Conservation (phyloP, 495 filamentous ascomycete species). For the Neurospora sp. region DNA sequence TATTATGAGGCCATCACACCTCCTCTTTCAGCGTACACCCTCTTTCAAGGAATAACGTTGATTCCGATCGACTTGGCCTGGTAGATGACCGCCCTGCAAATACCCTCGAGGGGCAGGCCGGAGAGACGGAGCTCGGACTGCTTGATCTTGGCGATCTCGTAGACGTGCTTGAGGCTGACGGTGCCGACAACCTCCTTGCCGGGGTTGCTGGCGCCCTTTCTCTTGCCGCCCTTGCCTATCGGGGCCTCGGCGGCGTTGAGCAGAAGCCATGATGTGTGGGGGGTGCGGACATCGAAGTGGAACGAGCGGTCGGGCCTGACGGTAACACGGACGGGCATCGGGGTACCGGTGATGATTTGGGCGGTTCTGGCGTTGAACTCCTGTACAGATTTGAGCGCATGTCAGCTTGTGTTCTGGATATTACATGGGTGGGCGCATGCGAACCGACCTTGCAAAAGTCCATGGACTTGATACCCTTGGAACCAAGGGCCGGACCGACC, state of each 20-base stretch:
- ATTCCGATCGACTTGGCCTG: constrained; percentile 87
- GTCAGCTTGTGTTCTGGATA: background rate
- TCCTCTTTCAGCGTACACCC: background rate
- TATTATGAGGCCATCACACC: background rate
- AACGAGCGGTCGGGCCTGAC: constrained; percentile 92
- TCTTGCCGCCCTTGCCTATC: constrained; percentile 60
- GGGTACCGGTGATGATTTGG: constrained; percentile 72
- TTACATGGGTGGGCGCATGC: background rate
- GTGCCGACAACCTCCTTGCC: constrained; percentile 72
- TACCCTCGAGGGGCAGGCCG: constrained; percentile 66
- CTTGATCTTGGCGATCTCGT: constrained; percentile 98
- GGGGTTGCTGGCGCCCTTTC: constrained; percentile 67
- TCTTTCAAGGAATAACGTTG: constrained; percentile 55
- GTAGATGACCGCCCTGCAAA: constrained; percentile 77
- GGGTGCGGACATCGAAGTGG: constrained; percentile 86
- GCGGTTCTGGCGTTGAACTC: constrained; percentile 96
- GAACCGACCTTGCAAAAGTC: constrained; percentile 91
- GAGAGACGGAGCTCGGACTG: constrained; percentile 70
- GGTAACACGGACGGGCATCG: constrained; percentile 81
- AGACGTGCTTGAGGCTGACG: constrained; percentile 89
- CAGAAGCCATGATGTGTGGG: constrained; percentile 79
- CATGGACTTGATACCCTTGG: constrained; percentile 98
- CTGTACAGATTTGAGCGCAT: constrained; percentile 32
- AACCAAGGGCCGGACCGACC: constrained; percentile 91
- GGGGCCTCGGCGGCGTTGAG: constrained; percentile 70